Base-by-base conservation (phyloP, 345 rosid species). In the Cardamine occulta region DNA sequence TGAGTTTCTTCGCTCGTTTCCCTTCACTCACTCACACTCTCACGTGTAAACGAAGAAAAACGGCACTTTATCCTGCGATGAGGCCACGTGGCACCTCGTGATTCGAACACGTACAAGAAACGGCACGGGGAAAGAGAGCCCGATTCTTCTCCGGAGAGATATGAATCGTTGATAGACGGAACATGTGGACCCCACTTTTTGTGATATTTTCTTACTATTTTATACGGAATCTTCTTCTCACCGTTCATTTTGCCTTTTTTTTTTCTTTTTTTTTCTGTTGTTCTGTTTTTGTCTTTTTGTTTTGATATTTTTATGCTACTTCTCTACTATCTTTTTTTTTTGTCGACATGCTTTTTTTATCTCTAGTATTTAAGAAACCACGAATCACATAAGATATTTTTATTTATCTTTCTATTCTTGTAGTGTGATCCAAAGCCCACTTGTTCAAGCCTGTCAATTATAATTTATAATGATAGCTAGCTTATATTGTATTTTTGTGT, bases 41-140 rank as follows among this genome's bases (percentile, higher is more conserved):
- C 81, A 78, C 58, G 72, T 72, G 79, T 35, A 35, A 37, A 56
- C 29, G 54, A 73, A 79, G 77, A 35, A 10, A 62, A 53, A 18
- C 14, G 81, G 78, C 79, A 81, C 80, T 84, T 82, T 80, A 75
- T 83, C 81, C 48, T 6, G 19, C 45, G 52, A 42, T 68, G 0
- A 3, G 0, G 63, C n/a, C 82, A 29, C 88, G 87, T 75, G 88
- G 70, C 34, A 11, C 11, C 0, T 17, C n/a, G 11, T 64, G 31
- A 68, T 69, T 63, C 29, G 82, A 37, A 79, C 88, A 74, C 82
- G 82, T 66, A 3, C 53, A 12, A 6, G 45, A 35, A 66, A 81
- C 77, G 65, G 76, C 37, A 44, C 42, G 79, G 67, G 31, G 54
- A 64, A 51, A n/a, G 64, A 35, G 53, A 64, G 14, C 17, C 39